phyloP scores from a whole-genome alignment of 2,329 filamentous ascomycete species.

The Cryphonectria parasitica region DNA sequence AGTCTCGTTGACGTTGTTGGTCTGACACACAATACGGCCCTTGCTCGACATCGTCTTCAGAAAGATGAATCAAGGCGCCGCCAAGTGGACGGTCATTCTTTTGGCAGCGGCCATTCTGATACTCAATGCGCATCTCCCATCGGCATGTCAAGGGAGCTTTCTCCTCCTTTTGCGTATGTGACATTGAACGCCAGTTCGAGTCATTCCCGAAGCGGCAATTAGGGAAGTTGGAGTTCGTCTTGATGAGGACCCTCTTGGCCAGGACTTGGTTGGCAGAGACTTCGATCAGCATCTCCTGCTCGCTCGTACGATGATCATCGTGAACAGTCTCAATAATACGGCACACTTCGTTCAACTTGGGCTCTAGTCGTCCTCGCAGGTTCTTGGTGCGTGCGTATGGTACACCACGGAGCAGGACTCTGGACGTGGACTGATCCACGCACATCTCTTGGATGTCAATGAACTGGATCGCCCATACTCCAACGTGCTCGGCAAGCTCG shows the following conservation, averaged over 20 bases:
- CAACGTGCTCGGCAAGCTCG: slow-evolving; percentile 11
- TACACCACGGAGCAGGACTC: slow-evolving; percentile 45
- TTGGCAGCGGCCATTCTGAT: slow-evolving; percentile 35
- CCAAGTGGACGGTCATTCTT: slow-evolving; percentile 34
- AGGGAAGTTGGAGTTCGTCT: slow-evolving; percentile 59
- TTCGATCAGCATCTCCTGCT: slow-evolving; percentile 47
- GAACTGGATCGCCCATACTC: slow-evolving; percentile 39
- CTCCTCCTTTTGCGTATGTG: slow-evolving; percentile 30
- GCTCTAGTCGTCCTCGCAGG: slow-evolving; percentile 42
- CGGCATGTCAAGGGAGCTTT: slow-evolving; percentile 54
- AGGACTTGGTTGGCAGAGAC: slow-evolving; percentile 45
- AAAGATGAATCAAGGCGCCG: slow-evolving; percentile 39
- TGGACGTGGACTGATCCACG: slow-evolving; percentile 34
- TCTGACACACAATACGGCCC: slow-evolving; percentile 32
- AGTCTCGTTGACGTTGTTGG: slow-evolving; percentile 39
- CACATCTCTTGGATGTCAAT: slow-evolving; percentile 47
- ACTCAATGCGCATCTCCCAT: slow-evolving; percentile 49
- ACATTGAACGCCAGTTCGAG: not conserved
- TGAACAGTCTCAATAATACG: slow-evolving; percentile 46
- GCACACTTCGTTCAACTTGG: slow-evolving; percentile 49
- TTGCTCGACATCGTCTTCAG: slow-evolving; percentile 35
- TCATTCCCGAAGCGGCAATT: slow-evolving; percentile 35
- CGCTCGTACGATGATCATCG: slow-evolving; percentile 37
- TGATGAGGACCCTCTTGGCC: slow-evolving; percentile 46
- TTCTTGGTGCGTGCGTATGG: slow-evolving; percentile 42